Evolutionary conservation across 2,329 filamentous ascomycete species (phyloP).

Genomic region (Colletotrichum sp.): DNA sequence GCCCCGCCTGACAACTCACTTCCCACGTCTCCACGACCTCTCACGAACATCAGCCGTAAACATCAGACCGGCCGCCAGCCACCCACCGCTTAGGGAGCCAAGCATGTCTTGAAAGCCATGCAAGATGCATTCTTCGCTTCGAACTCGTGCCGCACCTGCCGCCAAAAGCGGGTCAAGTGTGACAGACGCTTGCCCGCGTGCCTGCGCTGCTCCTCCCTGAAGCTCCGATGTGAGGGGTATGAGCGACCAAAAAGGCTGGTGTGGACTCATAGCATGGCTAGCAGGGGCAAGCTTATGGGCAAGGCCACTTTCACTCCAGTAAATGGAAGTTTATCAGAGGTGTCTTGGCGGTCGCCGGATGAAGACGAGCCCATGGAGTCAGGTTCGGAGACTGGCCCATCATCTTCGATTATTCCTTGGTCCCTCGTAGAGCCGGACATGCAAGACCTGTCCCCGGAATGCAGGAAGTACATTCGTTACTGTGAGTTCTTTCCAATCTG

Average conservation of each 20-base stretch:
- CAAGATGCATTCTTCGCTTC: slow-evolving; percentile 3
- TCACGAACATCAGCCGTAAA: not conserved
- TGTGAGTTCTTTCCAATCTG: not conserved
- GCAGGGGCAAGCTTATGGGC: slow-evolving; percentile 8
- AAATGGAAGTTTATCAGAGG: not conserved
- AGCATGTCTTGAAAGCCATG: slow-evolving; percentile 8
- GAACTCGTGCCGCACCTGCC: slow-evolving; percentile 14
- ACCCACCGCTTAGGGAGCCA: not conserved
- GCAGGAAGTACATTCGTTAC: slow-evolving; percentile 13
- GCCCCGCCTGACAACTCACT: not conserved
- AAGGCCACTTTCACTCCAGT: not conserved
- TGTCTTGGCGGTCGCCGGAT: not conserved
- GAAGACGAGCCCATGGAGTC: not conserved
- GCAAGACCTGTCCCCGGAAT: not conserved
- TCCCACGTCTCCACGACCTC: not conserved
- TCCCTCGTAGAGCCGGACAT: slow-evolving; percentile 3
- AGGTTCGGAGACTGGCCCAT: not conserved
- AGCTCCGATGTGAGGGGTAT: slow-evolving; percentile 13
- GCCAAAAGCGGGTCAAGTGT: slow-evolving; percentile 15
- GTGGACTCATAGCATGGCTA: slow-evolving; percentile 15
- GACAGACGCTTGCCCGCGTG: slow-evolving; percentile 10
- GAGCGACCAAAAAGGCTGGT: slow-evolving; percentile 4
- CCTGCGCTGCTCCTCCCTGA: slow-evolving; percentile 9
- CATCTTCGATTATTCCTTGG: not conserved
- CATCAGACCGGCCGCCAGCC: not conserved